Evolutionary conservation across 345 rosid genomes (phyloP), one percentile per base, ranked within the genome.

Genomic region (Limnanthes douglasii): DNA sequence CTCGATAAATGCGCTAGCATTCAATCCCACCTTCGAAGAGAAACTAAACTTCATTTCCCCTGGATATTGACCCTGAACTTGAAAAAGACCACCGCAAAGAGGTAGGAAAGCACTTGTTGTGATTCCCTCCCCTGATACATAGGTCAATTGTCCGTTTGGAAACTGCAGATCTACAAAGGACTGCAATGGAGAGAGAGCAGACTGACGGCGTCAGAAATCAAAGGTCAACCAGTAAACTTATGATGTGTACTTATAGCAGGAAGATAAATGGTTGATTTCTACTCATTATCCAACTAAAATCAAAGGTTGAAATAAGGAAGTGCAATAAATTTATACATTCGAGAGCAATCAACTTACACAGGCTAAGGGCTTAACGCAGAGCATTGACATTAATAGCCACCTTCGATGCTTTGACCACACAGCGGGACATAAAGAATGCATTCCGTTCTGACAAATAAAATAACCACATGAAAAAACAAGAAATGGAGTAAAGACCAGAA

Each of bases 361-460:
- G 21, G 86, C 78, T 50, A 84, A 28, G 54, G 95, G 98, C 53
- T 72, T 90, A 49, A 83, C 79, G 41, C 94, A 72, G 21, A 84
- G 75, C 95, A 90, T 90, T 53, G 98, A 84, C 95, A 90, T 90
- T 50, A 90, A 54, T 54, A 84, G 75, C 98, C 95, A 90, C 56
- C 95, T 77, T 46, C 95, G 53, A 56, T 90, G 95, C 66, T 77
- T 84, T 54, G 98, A 90, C 98, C 95, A 90, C 38, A 90, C 54
- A 18, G 95, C 92, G 39, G 98, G 98, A 57, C 98, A 90, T 5
- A 90, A 71, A 30, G 95, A 90, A 61, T 90, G 98, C 69, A 84
- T 62, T 33, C 98, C 98, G 54, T 74, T 79, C 98, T 90, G 83
- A 47, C 5, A 48, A 21, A 23, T 37, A 39, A 48, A 11, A 58